Evolutionary conservation across 768 basidiomycete genomes (phyloP).

Genomic region (Naganishia kalamii): DNA sequence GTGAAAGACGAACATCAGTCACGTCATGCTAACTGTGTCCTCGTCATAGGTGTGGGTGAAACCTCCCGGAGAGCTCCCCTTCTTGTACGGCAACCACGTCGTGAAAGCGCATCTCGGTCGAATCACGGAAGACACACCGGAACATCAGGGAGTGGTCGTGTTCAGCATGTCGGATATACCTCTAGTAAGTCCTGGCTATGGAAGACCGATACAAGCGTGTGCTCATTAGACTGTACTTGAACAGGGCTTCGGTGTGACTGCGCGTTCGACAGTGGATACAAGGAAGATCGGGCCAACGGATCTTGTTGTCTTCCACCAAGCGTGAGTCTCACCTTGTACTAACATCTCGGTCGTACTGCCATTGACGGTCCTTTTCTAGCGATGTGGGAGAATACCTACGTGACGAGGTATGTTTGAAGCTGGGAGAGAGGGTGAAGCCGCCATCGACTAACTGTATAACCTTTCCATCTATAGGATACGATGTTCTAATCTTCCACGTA

Average conservation of each 20-base stretch:
- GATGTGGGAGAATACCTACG: constrained; percentile 97
- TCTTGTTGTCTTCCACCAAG: constrained; percentile 97
- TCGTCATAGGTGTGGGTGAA: constrained; percentile 86
- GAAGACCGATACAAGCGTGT: not conserved
- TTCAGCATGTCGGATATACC: constrained; percentile 94
- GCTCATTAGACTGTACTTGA: not conserved
- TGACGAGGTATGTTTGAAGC: constrained; percentile 63
- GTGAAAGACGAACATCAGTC: no score
- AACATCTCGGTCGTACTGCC: not conserved
- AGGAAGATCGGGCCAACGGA: constrained; percentile 94
- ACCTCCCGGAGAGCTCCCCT: constrained; percentile 98
- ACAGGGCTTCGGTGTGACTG: constrained; percentile 95
- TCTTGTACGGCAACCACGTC: constrained; percentile 96
- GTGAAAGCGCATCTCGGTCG: constrained; percentile 97
- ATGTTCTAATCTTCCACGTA: constrained; percentile 24
- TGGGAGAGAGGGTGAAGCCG: not conserved
- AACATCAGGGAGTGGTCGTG: constrained; percentile 96
- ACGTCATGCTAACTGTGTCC: not conserved
- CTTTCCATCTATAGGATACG: constrained; percentile 24
- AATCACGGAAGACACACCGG: constrained; percentile 97
- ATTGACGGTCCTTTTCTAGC: constrained; percentile 49
- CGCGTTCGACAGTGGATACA: constrained; percentile 89
- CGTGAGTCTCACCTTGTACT: constrained; percentile 53
- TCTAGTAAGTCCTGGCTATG: constrained; percentile 54
- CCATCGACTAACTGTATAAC: not conserved